phyloP scores from a whole-genome alignment of 2,329 filamentous ascomycete genomes.

The Ophiocordyceps robertsii region DNA sequence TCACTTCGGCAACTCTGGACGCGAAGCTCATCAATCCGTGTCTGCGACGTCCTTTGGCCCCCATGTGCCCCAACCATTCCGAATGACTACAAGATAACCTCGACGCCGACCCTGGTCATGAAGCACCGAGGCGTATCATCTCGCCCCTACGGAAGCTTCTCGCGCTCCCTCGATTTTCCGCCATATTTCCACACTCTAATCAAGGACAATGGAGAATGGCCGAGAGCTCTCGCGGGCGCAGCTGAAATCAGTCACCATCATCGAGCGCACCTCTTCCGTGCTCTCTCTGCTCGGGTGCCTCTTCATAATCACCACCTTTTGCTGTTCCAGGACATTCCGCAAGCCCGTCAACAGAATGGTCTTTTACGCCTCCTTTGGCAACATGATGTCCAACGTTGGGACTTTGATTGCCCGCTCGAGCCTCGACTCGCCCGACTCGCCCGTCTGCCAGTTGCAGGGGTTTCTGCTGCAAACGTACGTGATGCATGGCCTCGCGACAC shows the following conservation, averaged over 20 bases:
- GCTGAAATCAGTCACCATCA: conserved; percentile 40
- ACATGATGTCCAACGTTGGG: conserved; percentile 63
- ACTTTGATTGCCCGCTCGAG: conserved; percentile 59
- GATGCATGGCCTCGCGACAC: too few species aligned
- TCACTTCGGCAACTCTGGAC: too few species aligned
- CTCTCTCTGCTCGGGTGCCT: conserved; percentile 58
- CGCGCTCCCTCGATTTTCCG: too few species aligned
- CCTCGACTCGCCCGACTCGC: conserved; percentile 30
- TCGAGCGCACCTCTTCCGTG: conserved; percentile 58
- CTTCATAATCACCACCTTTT: conserved; percentile 61
- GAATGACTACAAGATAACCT: too few species aligned
- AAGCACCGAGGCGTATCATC: too few species aligned
- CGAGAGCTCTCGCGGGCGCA: conserved; percentile 17
- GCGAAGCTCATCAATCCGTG: too few species aligned
- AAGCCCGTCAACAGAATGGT: conserved; percentile 80
- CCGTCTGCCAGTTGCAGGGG: conserved; percentile 58
- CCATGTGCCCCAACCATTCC: too few species aligned
- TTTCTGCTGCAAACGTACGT: conserved; percentile 72
- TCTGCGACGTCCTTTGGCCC: too few species aligned
- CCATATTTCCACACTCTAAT: too few species aligned
- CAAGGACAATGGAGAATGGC: too few species aligned
- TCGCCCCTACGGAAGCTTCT: too few species aligned
- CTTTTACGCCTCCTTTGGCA: conserved; percentile 74
- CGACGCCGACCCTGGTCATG: too few species aligned
- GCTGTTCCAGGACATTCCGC: conserved; percentile 54